A percentile compares a stretch with the other conserved stretches of the same genome.
These are phyloP conservation scores for Phaeosphaeriaceae sp. DNA, from an alignment of 2,329 filamentous ascomycete genomes.

Conservation along the genomic window DNA sequence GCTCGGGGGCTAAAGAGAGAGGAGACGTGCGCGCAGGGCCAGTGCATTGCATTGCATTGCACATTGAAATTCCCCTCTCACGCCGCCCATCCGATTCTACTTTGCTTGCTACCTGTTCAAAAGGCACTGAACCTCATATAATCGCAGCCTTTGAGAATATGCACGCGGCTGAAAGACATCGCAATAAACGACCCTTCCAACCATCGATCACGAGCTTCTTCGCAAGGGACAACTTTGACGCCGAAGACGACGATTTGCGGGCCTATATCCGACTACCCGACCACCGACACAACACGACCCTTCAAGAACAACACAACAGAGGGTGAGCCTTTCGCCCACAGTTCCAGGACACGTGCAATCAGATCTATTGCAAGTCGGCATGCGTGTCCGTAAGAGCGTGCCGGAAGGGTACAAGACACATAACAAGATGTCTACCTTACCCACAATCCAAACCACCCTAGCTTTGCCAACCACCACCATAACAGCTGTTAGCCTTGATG, in stretches of 20 bases:
- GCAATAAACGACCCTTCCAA: constrained; percentile 53
- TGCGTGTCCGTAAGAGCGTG: constrained; percentile 91
- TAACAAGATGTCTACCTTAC: constrained; percentile 45
- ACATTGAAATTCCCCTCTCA: constrained; percentile 20
- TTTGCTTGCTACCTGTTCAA: constrained; percentile 3
- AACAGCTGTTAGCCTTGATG: constrained; percentile 19
- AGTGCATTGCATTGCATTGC: constrained; percentile 26
- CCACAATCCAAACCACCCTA: constrained; percentile 36
- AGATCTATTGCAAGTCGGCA: constrained; percentile 87
- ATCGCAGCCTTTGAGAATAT: constrained; percentile 17
- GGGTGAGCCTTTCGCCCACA: constrained; percentile 48
- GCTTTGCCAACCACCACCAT: constrained; percentile 14
- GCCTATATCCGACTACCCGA: constrained; percentile 35
- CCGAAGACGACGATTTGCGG: constrained; percentile 32
- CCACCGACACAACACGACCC: constrained; percentile 22
- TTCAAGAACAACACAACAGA: constrained; percentile 16
- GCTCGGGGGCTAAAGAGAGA: constrained; percentile 4
- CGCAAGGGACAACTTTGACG: constrained; percentile 23
- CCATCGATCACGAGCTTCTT: constrained; percentile 56
- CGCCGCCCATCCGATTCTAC: background rate
- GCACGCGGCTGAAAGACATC: constrained; percentile 33
- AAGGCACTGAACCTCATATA: constrained; percentile 1
- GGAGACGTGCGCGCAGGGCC: constrained; percentile 1
- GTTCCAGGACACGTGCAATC: constrained; percentile 74
- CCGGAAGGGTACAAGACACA: constrained; percentile 91